Base-by-base conservation (phyloP, 2,329 filamentous ascomycete species). In the Xylariomycetidae sp. region DNA sequence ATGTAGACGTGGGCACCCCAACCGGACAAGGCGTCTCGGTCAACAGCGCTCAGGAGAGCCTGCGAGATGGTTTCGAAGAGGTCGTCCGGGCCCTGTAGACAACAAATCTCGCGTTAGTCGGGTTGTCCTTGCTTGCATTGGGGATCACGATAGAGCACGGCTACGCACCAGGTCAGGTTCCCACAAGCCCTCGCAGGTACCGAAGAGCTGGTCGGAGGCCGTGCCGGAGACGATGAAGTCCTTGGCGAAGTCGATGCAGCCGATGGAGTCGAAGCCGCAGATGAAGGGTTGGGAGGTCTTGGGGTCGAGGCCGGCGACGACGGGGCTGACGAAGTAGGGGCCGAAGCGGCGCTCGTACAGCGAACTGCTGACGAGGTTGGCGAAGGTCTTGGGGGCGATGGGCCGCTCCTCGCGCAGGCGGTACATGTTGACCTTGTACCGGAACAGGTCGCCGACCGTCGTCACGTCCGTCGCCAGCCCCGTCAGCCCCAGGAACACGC, bases 381-480 rank as follows among this genome's bases (percentile, higher is more conserved):
- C 89, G 67, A 98, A 88, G 38, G 92, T 98, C 61, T 85, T 77
- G 28, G 92, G 92, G 35, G 85, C 82, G 65, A 98, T 96, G 71
- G 88, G 76, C 58, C 92, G 88, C 74, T 98, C 92, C 74, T 98
- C 92, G 57, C 92, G 86, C 56, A 98, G 79, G 47, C 92, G 85
- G 77, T 98, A 98, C 85, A 98, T 93, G 77, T 98, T 98, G 64
- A 94, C 87, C 76, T 98, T 98, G 80, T 95, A 96, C 58, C 92
- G 88, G 77, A 98, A 94, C 49, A 96, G 82, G 67, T 98, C 90
- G 53, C 82, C 85, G 50, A 98, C 90, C 50, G 90, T 96, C 46
- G 77, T 78, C 46, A 98, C 88, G 62, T 98, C 92, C 52, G 92
- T 98, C 41, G 92, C 92, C 32, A 98, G 85, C 35, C 92, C 92